phyloP scores from a whole-genome alignment of 345 rosid species.

The Lepidium africanum region DNA sequence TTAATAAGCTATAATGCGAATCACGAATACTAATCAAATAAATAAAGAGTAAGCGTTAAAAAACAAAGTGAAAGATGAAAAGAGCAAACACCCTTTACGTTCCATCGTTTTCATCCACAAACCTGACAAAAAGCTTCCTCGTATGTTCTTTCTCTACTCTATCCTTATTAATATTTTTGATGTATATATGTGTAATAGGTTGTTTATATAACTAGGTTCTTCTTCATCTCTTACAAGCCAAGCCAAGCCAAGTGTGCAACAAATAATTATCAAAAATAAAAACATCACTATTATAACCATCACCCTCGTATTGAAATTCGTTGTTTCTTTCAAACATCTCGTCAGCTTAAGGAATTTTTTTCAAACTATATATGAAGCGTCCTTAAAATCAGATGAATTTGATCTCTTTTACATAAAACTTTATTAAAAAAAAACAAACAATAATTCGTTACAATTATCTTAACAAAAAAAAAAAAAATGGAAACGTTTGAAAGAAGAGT shows the following conservation, averaged over 20 bases:
- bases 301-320: background rate
- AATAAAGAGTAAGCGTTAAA: background rate
- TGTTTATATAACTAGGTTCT: background rate
- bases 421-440: background rate
- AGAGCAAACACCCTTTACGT: conserved; percentile 12
- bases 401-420: too few relatives aligned
- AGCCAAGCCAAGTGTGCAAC: background rate
- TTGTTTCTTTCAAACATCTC: background rate
- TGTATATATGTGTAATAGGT: background rate
- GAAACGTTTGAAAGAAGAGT: conserved; percentile 13
- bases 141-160: conserved; percentile 10
- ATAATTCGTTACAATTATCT: background rate
- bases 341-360: background rate
- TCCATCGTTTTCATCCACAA: conserved; percentile 25
- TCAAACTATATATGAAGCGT: background rate
- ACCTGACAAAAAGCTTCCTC: conserved; percentile 20
- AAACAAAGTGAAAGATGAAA: conserved; percentile 13
- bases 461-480: conserved; percentile 1
- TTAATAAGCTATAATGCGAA: background rate
- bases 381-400: too few relatives aligned
- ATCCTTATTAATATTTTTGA: background rate
- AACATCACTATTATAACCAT: background rate
- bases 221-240: background rate
- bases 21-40: background rate
- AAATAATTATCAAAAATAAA: background rate